phyloP scores from a whole-genome alignment of 2,329 filamentous ascomycete genomes.

The Chaetomiaceae sp. region DNA sequence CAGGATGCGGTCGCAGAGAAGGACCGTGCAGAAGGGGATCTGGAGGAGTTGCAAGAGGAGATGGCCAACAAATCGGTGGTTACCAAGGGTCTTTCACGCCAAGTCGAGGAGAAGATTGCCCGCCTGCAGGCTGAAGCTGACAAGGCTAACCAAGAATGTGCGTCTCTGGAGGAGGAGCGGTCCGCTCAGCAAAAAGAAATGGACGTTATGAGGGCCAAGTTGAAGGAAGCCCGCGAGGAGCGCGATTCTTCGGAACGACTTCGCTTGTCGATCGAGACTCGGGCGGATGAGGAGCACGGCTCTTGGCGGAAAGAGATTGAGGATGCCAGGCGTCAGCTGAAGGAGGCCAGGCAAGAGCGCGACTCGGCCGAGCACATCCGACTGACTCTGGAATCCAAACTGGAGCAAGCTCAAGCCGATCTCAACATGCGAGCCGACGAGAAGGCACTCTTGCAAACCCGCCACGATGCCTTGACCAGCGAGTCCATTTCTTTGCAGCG shows the following conservation, averaged over 20 bases:
- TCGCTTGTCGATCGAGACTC: conserved; percentile 34
- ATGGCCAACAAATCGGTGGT: conserved; percentile 74
- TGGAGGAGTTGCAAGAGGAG: conserved; percentile 67
- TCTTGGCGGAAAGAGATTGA: conserved; percentile 43
- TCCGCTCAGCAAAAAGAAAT: conserved; percentile 43
- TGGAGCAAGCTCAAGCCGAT: conserved; percentile 56
- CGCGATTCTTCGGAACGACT: conserved; percentile 36
- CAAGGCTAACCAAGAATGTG: conserved; percentile 44
- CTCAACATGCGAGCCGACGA: conserved; percentile 56
- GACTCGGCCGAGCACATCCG: conserved; percentile 36
- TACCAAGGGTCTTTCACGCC: conserved; percentile 68
- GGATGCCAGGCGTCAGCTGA: conserved; percentile 40
- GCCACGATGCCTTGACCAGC: conserved; percentile 60
- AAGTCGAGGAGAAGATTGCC: conserved; percentile 66
- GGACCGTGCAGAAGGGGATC: conserved; percentile 52
- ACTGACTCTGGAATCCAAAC: conserved; percentile 41
- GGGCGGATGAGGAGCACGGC: conserved; percentile 46
- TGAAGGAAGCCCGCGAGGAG: conserved; percentile 41
- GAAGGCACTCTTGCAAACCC: conserved; percentile 63
- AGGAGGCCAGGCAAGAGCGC: conserved; percentile 40
- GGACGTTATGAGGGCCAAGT: conserved; percentile 39
- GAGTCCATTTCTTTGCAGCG: conserved; percentile 64
- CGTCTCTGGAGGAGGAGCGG: conserved; percentile 48
- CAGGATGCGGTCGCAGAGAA: conserved; percentile 51
- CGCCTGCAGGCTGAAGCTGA: conserved; percentile 64